A percentile compares a stretch with the other conserved stretches of the same genome.
Evolutionary conservation across 345 rosid genomes (phyloP).

Genomic region (Eucalyptus sp.): DNA sequence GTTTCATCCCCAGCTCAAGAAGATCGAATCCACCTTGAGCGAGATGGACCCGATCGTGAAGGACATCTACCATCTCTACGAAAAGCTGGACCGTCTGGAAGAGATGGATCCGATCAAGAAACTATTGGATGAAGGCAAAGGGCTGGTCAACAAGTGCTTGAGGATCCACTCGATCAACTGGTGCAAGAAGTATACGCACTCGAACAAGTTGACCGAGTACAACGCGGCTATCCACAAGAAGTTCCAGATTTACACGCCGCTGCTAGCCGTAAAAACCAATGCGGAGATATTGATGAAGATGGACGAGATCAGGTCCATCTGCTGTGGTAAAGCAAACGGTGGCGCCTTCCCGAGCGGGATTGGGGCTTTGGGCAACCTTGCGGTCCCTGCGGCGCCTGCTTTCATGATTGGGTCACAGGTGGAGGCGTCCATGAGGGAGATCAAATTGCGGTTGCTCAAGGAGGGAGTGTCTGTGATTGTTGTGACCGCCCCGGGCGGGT

Average conservation of each 20-base stretch:
- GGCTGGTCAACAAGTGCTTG: background rate
- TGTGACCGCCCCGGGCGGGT: background rate
- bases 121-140: background rate
- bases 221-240: background rate
- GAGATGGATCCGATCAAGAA: background rate
- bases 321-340: background rate
- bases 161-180: background rate
- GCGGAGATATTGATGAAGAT: background rate
- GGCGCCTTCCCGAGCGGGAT: accelerated
- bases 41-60: background rate
- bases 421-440: background rate
- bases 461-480: accelerated
- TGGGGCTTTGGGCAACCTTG: background rate
- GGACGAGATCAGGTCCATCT: no score
- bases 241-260: background rate
- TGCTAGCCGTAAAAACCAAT: background rate
- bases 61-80: background rate
- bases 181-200: background rate
- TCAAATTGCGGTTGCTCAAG: background rate
- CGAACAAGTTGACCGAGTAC: background rate
- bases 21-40: accelerated
- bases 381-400: background rate
- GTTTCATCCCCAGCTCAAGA: background rate
- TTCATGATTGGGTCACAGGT: background rate
- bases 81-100: background rate